Base-by-base conservation (phyloP, 441 rosid species). In the Syzygium malaccense region DNA sequence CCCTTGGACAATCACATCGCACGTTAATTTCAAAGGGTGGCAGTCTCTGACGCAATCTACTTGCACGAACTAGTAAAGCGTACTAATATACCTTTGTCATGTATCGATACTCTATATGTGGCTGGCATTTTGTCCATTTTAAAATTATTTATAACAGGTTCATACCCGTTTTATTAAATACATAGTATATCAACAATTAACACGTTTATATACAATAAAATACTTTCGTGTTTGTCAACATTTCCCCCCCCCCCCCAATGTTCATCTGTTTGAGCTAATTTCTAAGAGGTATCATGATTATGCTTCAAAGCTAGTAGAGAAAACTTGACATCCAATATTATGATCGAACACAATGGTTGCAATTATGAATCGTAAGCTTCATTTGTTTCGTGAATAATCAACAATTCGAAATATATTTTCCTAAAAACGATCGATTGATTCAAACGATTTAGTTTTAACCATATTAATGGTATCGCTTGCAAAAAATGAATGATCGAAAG, bases 391-490 rank as follows among this genome's bases (percentile, higher is more conserved):
- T 8, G 0, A 68, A 68, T 32, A 68, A 25, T 12, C 4, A 19
- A 33, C 3, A 0, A 33, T 19, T 19, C 2, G 1, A 0, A 68
- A 19, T 10, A 19, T 0, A 33, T 19, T 33, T 68, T 5, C 1
- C 11, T 33, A 33, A 68, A 68, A 10, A 68, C 1, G 2, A 37
- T 10, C 10, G 9, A 10, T 55, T 20, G 9, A 1, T 45, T 45
- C 48, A 1, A 45, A 45, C 48, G 9, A 7, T 7, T 45, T 45
- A 45, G 9, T 1, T 45, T 45, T 45, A 45, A 45, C 2, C 48
- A 45, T 45, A 41, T 45, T 7, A 45, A 7, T 45, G 9, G 10
- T 20, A 55, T 8, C 8, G 10, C 12, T 55, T 55, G 3, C 5
- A 45, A 19, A 6, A 54, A 55, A 55, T 55, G 4, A 55, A 19